Evolutionary conservation across 169 alveolate species (phyloP).

Genomic region (Theileria equi): DNA sequence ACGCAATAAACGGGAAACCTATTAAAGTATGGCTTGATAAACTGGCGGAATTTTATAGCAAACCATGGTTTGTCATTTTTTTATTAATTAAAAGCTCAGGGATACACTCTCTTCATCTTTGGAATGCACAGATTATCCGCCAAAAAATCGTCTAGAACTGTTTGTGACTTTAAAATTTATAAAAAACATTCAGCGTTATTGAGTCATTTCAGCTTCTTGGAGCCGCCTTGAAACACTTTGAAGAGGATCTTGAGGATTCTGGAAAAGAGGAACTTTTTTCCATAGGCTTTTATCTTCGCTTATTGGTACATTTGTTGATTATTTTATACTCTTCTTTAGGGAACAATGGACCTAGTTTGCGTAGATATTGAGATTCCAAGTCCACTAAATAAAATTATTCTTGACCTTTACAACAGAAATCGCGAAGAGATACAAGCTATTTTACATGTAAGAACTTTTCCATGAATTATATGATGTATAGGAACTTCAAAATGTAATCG

Average conservation of each 20-base stretch:
- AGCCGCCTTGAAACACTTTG: conserved; percentile 1
- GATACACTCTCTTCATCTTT: neutral
- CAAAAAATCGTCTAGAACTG: conserved; percentile 1
- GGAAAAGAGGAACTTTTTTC: neutral
- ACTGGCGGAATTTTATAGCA: conserved; percentile 20
- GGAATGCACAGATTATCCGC: neutral
- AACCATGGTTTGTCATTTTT: conserved; percentile 51
- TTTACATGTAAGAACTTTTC: too few species aligned
- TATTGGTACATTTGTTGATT: conserved; percentile 21
- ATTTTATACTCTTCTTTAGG: neutral
- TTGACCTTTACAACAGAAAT: neutral
- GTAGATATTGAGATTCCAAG: conserved; percentile 59
- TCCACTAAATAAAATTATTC: conserved; percentile 28
- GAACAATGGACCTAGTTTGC: conserved; percentile 40
- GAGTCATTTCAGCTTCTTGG: conserved; percentile 22
- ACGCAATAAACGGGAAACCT: neutral
- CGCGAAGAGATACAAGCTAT: neutral
- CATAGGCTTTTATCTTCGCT: conserved; percentile 13
- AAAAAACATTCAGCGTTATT: conserved; percentile 16
- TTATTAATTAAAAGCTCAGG: conserved; percentile 1
- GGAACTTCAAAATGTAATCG: neutral
- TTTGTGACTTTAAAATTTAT: conserved; percentile 7
- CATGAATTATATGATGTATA: neutral
- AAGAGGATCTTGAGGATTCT: neutral
- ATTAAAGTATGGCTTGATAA: conserved; percentile 5